phyloP scores from a whole-genome alignment of 495 filamentous ascomycete genomes.

The Pyrenula massariospora region DNA sequence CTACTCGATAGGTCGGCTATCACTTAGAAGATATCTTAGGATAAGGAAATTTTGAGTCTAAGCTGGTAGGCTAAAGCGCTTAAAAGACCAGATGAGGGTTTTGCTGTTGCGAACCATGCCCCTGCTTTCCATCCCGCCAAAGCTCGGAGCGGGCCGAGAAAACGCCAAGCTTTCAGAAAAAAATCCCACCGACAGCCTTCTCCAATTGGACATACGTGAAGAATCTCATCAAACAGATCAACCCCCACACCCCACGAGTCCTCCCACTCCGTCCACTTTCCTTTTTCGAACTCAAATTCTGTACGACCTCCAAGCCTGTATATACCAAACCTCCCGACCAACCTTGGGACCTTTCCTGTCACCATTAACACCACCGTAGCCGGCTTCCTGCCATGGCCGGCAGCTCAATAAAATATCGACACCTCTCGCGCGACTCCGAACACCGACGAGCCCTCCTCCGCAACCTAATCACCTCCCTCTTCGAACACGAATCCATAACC shows the following conservation, averaged over 20 bases:
- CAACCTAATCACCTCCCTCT: constrained; percentile 91
- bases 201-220: constrained; percentile 29
- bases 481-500: constrained; percentile 81
- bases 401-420: constrained; percentile 76
- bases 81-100: too few relatives aligned
- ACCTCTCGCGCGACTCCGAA: constrained; percentile 68
- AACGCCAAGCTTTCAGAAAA: constrained; percentile 4
- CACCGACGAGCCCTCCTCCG: constrained; percentile 89
- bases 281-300: constrained; percentile 12
- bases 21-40: too few relatives aligned
- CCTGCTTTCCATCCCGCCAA: neutral
- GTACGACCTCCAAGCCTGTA: neutral
- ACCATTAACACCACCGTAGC: too few relatives aligned
- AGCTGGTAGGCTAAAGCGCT: too few relatives aligned
- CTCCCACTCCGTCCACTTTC: constrained; percentile 11
- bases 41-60: too few relatives aligned
- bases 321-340: constrained; percentile 2
- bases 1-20: too few relatives aligned
- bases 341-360: too few relatives aligned
- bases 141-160: constrained; percentile 1
- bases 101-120: neutral
- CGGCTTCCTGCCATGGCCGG: too few relatives aligned
- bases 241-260: neutral
- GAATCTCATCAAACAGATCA: constrained; percentile 18
- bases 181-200: constrained; percentile 19